Evolutionary conservation across 2,329 filamentous ascomycete genomes (phyloP).

Genomic region (Colletotrichum sp.): DNA sequence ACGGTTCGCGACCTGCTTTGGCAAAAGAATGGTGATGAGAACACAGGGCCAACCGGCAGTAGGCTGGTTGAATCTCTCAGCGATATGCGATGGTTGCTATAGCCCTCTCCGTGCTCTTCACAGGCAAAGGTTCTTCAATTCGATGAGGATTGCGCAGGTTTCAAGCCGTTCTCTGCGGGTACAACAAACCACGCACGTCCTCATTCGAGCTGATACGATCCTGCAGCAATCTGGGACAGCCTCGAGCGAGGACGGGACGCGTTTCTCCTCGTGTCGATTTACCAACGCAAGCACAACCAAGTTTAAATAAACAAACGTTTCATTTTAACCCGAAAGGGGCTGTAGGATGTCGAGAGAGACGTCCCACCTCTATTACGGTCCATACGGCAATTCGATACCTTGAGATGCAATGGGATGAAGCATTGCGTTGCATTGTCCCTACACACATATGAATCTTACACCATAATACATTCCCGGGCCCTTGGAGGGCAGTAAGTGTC

Average conservation of each 20-base stretch:
- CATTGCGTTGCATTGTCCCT: background rate
- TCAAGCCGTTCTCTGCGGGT: background rate
- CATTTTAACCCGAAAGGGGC: background rate
- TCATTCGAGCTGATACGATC: background rate
- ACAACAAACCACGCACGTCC: background rate
- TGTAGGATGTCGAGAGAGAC: background rate
- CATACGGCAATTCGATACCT: background rate
- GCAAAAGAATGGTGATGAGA: background rate
- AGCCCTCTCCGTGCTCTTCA: background rate
- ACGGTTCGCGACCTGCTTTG: background rate
- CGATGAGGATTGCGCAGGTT: too few species aligned
- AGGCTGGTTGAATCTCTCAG: background rate
- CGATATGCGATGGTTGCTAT: background rate
- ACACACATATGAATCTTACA: background rate
- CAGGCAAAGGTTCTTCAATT: background rate
- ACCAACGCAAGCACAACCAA: background rate
- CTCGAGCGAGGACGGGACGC: background rate
- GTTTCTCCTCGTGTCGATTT: background rate
- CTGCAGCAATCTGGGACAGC: accelerated
- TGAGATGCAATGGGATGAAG: background rate
- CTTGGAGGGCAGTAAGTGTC: background rate
- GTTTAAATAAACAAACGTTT: background rate
- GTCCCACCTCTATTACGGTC: background rate
- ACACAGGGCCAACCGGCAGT: background rate
- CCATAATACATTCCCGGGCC: background rate